phyloP scores from a whole-genome alignment of 495 filamentous ascomycete species.

The Penicillium riverlandense region DNA sequence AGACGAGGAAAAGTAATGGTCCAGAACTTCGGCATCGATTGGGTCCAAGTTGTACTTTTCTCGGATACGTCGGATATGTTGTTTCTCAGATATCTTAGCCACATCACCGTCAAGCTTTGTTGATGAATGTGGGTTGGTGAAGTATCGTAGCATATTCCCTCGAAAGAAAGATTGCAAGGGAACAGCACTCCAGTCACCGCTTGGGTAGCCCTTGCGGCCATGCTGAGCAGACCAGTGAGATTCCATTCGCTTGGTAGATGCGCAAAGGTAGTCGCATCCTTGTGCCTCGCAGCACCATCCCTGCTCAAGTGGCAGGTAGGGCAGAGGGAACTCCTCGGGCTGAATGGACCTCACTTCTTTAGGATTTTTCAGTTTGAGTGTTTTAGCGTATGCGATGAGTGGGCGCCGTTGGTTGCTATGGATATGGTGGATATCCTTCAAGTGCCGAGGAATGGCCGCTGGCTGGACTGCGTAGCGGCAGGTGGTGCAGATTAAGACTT shows the following conservation, averaged over 20 bases:
- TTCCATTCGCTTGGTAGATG: constrained; percentile 23
- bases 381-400: constrained; percentile 14
- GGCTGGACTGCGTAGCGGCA: constrained; percentile 32
- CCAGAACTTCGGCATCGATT: constrained; percentile 6
- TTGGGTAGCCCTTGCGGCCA: constrained; percentile 3
- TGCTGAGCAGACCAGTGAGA: constrained; percentile 18
- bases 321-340: constrained; percentile 20
- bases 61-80: not conserved
- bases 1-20: constrained; percentile 11
- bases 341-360: constrained; percentile 11
- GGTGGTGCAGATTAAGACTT: constrained; percentile 20
- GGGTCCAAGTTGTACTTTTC: constrained; percentile 6
- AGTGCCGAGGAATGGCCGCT: constrained; percentile 22
- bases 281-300: constrained; percentile 17
- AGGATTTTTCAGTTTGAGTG: constrained; percentile 12
- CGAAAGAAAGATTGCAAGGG: constrained; percentile 23
- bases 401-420: constrained; percentile 12
- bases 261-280: constrained; percentile 20
- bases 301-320: constrained; percentile 16
- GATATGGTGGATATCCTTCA: constrained; percentile 33
- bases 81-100: not conserved
- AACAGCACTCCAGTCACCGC: constrained; percentile 7
- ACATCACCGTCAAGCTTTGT: not conserved
- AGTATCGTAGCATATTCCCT: constrained; percentile 19
- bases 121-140: constrained; percentile 7